These are phyloP conservation scores for Globisporangium perplexum DNA, from an alignment of 352 stramenopile genomes.

Conservation along the genomic window DNA sequence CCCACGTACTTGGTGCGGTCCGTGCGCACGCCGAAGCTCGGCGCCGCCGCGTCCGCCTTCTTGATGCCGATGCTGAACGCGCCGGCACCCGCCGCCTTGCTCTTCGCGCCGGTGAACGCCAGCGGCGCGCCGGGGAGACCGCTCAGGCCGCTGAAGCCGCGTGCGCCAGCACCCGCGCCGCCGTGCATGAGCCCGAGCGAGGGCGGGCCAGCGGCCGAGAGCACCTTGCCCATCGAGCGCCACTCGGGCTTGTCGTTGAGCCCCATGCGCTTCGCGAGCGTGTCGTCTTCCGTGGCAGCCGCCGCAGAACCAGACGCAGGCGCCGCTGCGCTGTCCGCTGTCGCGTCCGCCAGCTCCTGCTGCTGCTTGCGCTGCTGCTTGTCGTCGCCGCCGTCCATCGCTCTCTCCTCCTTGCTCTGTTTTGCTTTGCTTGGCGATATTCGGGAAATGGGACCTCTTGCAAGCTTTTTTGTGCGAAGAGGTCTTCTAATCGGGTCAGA, in stretches of 20 bases:
- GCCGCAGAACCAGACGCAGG: too few species aligned
- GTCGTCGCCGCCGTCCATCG: not conserved
- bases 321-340: too few species aligned
- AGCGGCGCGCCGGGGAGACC: constrained; percentile 27
- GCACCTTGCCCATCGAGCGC: constrained; percentile 45
- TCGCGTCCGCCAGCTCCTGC: not conserved
- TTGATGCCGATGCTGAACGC: constrained; percentile 21
- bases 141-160: constrained; percentile 17
- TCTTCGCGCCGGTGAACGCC: constrained; percentile 36
- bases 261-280: constrained; percentile 31
- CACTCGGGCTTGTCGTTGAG: constrained; percentile 47
- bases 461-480: too few species aligned
- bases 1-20: constrained; percentile 80
- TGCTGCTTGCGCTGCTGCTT: not conserved
- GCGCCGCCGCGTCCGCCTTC: constrained; percentile 20
- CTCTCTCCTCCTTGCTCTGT: too few species aligned
- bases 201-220: constrained; percentile 28
- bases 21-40: constrained; percentile 48
- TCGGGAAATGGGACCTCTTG: too few species aligned
- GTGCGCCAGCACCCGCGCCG: constrained; percentile 5
- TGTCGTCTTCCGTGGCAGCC: constrained; percentile 11
- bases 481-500: too few species aligned
- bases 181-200: constrained; percentile 29
- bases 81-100: constrained; percentile 15
- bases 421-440: too few species aligned